Evolutionary conservation across 768 basidiomycete species (phyloP).

Genomic region (Termitomyces sp.): DNA sequence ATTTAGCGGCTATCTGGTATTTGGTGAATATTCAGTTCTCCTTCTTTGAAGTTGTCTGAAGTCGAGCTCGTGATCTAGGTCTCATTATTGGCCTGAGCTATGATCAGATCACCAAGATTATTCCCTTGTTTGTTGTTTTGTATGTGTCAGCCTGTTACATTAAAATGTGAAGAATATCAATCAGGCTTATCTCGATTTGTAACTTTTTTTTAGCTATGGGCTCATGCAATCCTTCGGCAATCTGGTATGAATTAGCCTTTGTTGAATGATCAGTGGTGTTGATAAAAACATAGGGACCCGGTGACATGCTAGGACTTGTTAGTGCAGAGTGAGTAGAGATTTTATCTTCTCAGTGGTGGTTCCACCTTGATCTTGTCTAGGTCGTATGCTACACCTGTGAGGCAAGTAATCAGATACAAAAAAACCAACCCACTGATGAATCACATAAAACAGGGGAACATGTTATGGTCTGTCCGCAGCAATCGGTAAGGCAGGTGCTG

Average conservation of each 20-base stretch:
- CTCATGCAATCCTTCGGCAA: slow-evolving; percentile 75
- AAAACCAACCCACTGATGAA: background rate
- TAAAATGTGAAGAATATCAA: background rate
- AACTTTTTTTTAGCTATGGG: slow-evolving; percentile 44
- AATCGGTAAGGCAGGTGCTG: slow-evolving; percentile 69
- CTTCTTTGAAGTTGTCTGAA: background rate
- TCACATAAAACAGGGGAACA: slow-evolving; percentile 48
- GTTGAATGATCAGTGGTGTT: background rate
- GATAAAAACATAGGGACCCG: slow-evolving; percentile 48
- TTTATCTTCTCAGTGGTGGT: background rate
- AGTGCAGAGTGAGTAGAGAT: slow-evolving; percentile 51
- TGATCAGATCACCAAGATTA: slow-evolving; percentile 57
- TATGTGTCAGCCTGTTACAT: slow-evolving; percentile 26
- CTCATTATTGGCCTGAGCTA: slow-evolving; percentile 59
- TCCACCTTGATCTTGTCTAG: slow-evolving; percentile 22
- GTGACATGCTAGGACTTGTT: slow-evolving; percentile 66
- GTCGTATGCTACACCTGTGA: slow-evolving; percentile 61
- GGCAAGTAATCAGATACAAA: slow-evolving; percentile 30
- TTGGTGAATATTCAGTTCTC: slow-evolving; percentile 35
- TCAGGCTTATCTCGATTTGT: background rate
- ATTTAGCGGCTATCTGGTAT: slow-evolving; percentile 64
- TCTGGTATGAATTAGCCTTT: slow-evolving; percentile 32
- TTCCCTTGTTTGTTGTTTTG: slow-evolving; percentile 68
- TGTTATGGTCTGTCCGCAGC: slow-evolving; percentile 70
- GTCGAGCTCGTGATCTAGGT: slow-evolving; percentile 25